Base-by-base conservation (phyloP, 176 grass and related monocot genomes). In the Carex pumila region DNA sequence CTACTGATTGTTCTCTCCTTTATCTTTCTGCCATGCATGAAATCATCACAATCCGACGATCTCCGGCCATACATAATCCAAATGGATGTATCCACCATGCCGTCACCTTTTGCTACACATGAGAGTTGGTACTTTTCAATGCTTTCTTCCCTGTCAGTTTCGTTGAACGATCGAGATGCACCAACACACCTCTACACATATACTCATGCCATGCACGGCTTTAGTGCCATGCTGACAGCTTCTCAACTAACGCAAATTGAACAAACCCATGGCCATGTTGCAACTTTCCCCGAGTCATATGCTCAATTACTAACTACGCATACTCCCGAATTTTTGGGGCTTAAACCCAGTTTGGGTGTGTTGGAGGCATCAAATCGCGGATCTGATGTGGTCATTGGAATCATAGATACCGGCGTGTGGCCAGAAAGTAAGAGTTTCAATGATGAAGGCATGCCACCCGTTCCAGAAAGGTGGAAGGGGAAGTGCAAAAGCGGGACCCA, bases 121-220 rank as follows among this genome's bases (percentile, higher is more conserved):
- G 92, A 90, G 32, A 87, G 71, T 37, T 94, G 92, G 92, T 94
- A 94, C 81, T 15, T 22, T 32, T 90, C 92, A 29, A 11, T 94
- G 77, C 88, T 94, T 8, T 94, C 90, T 30, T 92, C 92, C 3
- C 76, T 88, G 31, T 1, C 83, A 4, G 8, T 83, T 2, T 36
- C 59, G 61, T 5, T 43, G 12, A 30, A 56, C 53, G 29, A 1
- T 2, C 37, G 4, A 14, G 5, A 59, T 67, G 37, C 80, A 52
- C 84, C 92, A 7, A 85, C 80, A 36, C 90, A 94, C 80, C 92
- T 94, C 85, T 94, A 94, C 86, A 94, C 92, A 21, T 94, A 94
- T 87, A 60, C 84, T 45, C 90, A 94, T 67, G 90, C 77, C 37
- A 90, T 94, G 92, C 71, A 85, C 5, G 88, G 92, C 17, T 94